These are phyloP conservation scores for Cordyceps pruinosa DNA, from an alignment of 2,329 filamentous ascomycete genomes.

Conservation along the genomic window DNA sequence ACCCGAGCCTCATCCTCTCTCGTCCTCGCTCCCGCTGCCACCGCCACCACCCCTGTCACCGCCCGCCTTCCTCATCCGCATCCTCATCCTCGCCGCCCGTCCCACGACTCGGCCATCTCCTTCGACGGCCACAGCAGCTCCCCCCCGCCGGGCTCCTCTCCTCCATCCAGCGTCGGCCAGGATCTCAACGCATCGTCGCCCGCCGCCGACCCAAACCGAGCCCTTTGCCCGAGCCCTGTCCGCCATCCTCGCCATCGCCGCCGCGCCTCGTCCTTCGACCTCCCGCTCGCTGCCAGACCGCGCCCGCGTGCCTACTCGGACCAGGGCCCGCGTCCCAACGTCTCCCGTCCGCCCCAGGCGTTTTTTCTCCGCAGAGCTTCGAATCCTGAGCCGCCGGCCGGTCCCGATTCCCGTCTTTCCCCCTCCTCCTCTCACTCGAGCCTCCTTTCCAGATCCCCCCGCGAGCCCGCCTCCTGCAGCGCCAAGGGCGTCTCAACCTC, in stretches of 20 bases:
- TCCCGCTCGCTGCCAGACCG: neutral
- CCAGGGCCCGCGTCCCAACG: conserved; percentile 14
- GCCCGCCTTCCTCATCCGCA: too few relatives aligned
- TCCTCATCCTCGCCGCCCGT: neutral
- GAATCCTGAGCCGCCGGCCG: conserved; percentile 24
- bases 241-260: neutral
- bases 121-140: neutral
- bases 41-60: neutral
- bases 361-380: conserved; percentile 28
- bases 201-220: neutral
- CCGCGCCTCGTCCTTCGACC: conserved; percentile 5
- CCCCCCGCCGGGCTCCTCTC: conserved; percentile 1
- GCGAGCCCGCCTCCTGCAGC: conserved; percentile 32
- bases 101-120: conserved; percentile 5
- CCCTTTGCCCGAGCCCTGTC: neutral
- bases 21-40: neutral
- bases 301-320: conserved; percentile 12
- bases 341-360: conserved; percentile 17
- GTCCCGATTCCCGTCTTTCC: conserved; percentile 5
- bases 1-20: conserved; percentile 4
- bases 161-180: conserved; percentile 1
- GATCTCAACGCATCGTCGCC: neutral
- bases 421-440: conserved; percentile 19
- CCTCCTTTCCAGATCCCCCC: conserved; percentile 29
- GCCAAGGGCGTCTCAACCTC: conserved; percentile 29